A percentile compares a stretch with the other conserved stretches of the same genome.
These are phyloP conservation scores for Diaporthe aspalathi DNA, from an alignment of 2,329 filamentous ascomycete species.

Conservation along the genomic window DNA sequence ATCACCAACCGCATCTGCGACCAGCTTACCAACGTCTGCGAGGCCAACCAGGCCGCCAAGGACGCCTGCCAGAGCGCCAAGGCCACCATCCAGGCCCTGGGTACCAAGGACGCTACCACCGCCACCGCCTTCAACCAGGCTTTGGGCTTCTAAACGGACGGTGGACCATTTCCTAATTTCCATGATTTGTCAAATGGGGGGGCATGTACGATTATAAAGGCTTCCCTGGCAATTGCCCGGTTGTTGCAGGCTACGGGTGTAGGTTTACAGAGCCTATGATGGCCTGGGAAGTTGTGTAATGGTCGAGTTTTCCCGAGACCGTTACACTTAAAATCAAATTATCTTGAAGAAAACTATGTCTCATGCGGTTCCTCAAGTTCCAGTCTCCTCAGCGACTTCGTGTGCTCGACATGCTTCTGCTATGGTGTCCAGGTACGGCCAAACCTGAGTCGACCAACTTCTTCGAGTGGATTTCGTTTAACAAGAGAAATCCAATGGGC, in stretches of 20 bases:
- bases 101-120: conserved; percentile 51
- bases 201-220: background rate
- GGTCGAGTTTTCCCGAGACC: background rate
- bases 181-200: background rate
- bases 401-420: too few relatives aligned
- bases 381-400: background rate
- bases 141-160: conserved; percentile 53
- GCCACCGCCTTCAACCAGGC: conserved; percentile 55
- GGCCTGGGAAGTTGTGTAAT: background rate
- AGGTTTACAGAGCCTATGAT: background rate
- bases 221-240: too few relatives aligned
- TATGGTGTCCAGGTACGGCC: background rate
- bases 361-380: background rate
- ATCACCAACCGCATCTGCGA: conserved; percentile 78
- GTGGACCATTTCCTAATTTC: conserved; percentile 39
- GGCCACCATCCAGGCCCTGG: conserved; percentile 50
- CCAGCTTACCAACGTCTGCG: conserved; percentile 75
- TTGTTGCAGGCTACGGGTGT: too few relatives aligned
- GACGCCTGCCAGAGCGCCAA: conserved; percentile 64
- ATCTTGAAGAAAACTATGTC: background rate
- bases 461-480: background rate
- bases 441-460: too few relatives aligned
- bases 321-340: background rate
- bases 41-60: conserved; percentile 69
- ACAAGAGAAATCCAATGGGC: background rate